These are phyloP conservation scores for Laburnicola sp. DNA, from an alignment of 2,329 filamentous ascomycete genomes.

Conservation along the genomic window DNA sequence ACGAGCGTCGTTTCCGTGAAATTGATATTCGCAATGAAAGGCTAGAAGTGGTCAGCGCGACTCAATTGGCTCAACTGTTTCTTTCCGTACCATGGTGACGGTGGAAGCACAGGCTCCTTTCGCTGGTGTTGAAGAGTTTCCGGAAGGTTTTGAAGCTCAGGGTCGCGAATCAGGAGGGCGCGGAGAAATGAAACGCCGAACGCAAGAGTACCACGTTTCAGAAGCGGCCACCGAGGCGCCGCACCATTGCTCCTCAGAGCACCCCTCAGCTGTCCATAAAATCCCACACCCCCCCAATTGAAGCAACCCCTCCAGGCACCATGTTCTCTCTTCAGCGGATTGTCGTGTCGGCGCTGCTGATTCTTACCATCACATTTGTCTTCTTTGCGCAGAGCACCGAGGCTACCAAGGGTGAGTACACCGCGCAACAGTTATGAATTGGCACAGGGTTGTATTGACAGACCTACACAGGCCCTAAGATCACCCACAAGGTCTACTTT, in stretches of 20 bases:
- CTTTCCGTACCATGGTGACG: constrained; percentile 31
- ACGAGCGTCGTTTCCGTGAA: constrained; percentile 84
- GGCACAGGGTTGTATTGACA: not conserved
- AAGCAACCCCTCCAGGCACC: constrained; percentile 40
- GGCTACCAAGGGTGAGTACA: constrained; percentile 45
- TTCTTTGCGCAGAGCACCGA: constrained; percentile 42
- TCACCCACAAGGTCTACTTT: constrained; percentile 92
- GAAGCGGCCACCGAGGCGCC: constrained; percentile 11
- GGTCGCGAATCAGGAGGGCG: constrained; percentile 15
- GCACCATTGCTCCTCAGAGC: constrained; percentile 16
- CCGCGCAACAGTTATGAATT: not conserved
- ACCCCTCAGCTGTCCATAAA: constrained; percentile 26
- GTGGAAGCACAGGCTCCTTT: constrained; percentile 15
- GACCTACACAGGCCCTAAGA: constrained; percentile 71
- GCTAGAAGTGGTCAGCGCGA: constrained; percentile 53
- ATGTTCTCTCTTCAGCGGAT: constrained; percentile 78
- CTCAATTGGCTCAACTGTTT: constrained; percentile 1
- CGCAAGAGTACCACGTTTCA: constrained; percentile 39
- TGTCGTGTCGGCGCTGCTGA: constrained; percentile 71
- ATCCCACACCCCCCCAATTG: constrained; percentile 26
- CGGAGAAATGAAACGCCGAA: constrained; percentile 28
- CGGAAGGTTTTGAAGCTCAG: constrained; percentile 16
- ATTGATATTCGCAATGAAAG: constrained; percentile 83
- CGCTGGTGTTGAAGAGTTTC: constrained; percentile 20
- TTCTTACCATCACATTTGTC: constrained; percentile 65